phyloP scores from a whole-genome alignment of 331 rosid genomes.

The Acacia pycnantha region DNA sequence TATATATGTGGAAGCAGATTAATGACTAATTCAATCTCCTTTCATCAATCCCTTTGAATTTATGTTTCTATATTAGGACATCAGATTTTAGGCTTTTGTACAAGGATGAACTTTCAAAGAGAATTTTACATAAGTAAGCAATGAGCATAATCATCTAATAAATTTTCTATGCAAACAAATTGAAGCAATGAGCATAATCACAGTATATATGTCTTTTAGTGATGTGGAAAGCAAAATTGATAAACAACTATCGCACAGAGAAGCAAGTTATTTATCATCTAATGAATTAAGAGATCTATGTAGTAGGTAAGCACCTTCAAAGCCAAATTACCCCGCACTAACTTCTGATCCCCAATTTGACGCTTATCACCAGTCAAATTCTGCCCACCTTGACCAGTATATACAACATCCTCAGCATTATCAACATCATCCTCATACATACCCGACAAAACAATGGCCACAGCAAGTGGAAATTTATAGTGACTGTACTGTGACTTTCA shows the following conservation, averaged over 20 bases:
- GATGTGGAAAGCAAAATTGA: not conserved
- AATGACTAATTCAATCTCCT: not conserved
- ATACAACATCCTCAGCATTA: conserved; percentile 88
- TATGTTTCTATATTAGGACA: not conserved
- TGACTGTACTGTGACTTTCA: conserved; percentile 45
- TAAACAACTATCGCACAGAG: conserved; percentile 12
- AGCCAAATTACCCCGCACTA: conserved; percentile 90
- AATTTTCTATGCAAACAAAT: not conserved
- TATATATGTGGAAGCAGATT: not conserved
- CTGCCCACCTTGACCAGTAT: conserved; percentile 99
- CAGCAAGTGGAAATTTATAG: conserved; percentile 71
- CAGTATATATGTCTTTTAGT: not conserved
- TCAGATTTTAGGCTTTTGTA: not conserved
- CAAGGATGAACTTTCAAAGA: not conserved
- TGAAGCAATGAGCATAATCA: not conserved
- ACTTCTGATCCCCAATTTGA: conserved; percentile 67
- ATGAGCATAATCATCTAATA: not conserved
- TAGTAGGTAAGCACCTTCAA: conserved; percentile 65
- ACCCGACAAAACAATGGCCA: conserved; percentile 91
- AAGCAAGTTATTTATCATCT: not conserved
- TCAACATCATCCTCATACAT: conserved; percentile 96
- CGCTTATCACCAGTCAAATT: conserved; percentile 84
- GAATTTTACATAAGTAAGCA: not conserved
- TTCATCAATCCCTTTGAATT: not conserved
- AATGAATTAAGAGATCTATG: not conserved